Evolutionary conservation across 495 filamentous ascomycete genomes (phyloP), one percentile per base, ranked within the genome.

Genomic region (Astrothelium subdiscretum): DNA sequence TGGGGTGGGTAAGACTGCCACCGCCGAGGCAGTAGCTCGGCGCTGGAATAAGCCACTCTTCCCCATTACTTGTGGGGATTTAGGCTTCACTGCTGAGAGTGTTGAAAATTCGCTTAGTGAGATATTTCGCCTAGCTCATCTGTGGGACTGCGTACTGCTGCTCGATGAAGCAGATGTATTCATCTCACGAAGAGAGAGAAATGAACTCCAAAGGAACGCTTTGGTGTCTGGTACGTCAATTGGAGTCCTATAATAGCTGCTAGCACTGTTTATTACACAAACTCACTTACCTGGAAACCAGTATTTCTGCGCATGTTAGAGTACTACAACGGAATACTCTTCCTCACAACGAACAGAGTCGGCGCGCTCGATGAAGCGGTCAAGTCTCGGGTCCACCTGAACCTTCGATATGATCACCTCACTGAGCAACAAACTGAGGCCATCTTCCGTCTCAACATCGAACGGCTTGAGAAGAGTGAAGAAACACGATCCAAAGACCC

Each of bases 1-100:
- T 40, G 94, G 94, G 11, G 95, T 99, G 71, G 94, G 94, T 62
- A 99, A 99, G 76, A 99, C 94, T 1, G 65, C 81, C 2, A 86
- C 83, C 0, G 48, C 48, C 5, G 48, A 54, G 24, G 29, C 22
- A 3, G 20, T 54, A 8, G 48, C 48, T 29, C 6, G 29, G 24
- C 10, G 20, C 8, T 27, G 10, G 5, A 20, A 20, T 3, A 29
- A 27, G 5, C 48, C 48, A 3, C 20, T 54, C 3, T 54, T 27
- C 24, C 8, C 29, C 6, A 20, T 54, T 11, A 54, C 22, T 20
- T 20, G 11, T 27, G 48, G 12, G 12, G 48, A 54, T 15, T n/a
- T 54, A 54, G 48, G 48, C 6, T 8, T 29, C 15, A 8, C 12
- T 15, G 48, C 24, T 8, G 8, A 12, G 5, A 29, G 29, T 10